Evolutionary conservation across 805 yeast species (phyloP), one percentile per base, ranked within the genome.

Genomic region (Candida sphagnicola): DNA sequence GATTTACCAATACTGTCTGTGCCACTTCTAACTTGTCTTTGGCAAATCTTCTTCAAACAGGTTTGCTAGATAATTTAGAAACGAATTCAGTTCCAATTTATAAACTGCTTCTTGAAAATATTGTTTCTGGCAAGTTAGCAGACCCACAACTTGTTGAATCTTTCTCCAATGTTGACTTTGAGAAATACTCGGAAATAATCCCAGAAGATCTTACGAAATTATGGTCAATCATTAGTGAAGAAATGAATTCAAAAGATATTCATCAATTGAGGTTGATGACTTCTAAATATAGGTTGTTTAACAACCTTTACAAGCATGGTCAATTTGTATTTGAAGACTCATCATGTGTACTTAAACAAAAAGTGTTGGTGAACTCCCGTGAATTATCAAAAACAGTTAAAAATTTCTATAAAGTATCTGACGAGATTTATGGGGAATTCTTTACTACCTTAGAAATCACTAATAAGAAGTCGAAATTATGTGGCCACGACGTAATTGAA

Each of bases 371-470:
- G 12, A 29, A 38, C 25, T 32, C 35, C 5, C 28, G 41, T 5
- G 49, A 45, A 15, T 44, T 51, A 14, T 37, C 57, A 13, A 60
- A 50, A 40, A 40, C 51, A 1, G 55, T 57, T 2, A 48, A 50
- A 14, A 48, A 59, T 34, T 72, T 71, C 42, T 73, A 75, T 45
- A 75, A 71, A 46, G 49, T 65, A 4, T 67, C 60, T 39, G 76
- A 73, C 36, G 58, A 53, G n/a, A 55, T 66, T 3, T 48, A 43
- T 34, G 72, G 73, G 5, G 47, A 44, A 17, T 44, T 31, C 16
- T 44, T 25, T 18, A 13, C 15, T 1, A 16, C 33, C 11, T 35
- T 44, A 21, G 18, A 25, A 28, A 41, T 41, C 6, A 12, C 35
- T 4, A 14, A n/a, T 13, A 19, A 30, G 5, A 38, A 28, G 16